Evolutionary conservation across 148 eudicot species (phyloP).

Genomic region (Dianthus caryophyllus): DNA sequence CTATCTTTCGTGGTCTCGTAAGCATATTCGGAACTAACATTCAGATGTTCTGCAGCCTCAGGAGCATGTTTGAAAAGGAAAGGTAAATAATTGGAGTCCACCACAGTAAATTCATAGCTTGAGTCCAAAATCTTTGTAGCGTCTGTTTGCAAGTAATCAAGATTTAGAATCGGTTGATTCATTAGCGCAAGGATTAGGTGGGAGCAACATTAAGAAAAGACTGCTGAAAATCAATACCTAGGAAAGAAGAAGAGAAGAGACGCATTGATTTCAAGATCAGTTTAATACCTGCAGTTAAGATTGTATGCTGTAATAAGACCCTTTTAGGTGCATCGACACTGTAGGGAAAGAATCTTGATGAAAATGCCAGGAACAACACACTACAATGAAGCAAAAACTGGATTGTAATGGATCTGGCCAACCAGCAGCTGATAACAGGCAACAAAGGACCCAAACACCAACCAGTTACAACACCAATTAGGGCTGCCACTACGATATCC

Average conservation of each 20-base stretch:
- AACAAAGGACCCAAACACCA: constrained; percentile 85
- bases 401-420: constrained; percentile 66
- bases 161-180: constrained; percentile 5
- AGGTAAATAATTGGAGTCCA: constrained; percentile 76
- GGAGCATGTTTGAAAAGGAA: constrained; percentile 87
- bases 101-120: constrained; percentile 70
- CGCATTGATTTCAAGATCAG: neutral
- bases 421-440: constrained; percentile 74
- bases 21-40: constrained; percentile 41
- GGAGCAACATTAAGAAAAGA: neutral
- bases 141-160: constrained; percentile 47
- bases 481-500: constrained; percentile 68
- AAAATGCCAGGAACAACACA: constrained; percentile 72
- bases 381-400: constrained; percentile 60
- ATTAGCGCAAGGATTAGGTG: neutral
- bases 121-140: constrained; percentile 47
- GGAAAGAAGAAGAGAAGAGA: neutral
- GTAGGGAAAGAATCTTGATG: constrained; percentile 89
- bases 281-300: constrained; percentile 64
- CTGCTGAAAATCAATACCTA: neutral
- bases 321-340: constrained; percentile 89
- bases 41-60: constrained; percentile 56
- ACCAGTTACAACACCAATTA: constrained; percentile 70
- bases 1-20: constrained; percentile 43
- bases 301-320: constrained; percentile 73